Evolutionary conservation across 768 basidiomycete species (phyloP).

Genomic region (Auricularia sp.): DNA sequence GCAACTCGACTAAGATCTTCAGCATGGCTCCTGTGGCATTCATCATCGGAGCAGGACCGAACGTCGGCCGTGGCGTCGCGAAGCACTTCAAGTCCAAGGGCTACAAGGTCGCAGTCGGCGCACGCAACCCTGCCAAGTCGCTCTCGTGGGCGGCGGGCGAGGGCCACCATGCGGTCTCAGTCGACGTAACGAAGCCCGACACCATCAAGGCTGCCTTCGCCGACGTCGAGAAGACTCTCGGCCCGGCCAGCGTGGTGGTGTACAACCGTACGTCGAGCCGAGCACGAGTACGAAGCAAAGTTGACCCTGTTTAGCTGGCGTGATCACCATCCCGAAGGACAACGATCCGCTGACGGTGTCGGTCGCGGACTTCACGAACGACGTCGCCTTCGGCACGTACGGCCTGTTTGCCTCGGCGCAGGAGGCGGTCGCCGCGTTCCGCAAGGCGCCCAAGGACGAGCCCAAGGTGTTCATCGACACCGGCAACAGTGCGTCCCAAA

Average conservation of each 20-base stretch:
- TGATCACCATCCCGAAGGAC: not conserved
- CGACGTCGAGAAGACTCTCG: not conserved
- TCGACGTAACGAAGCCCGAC: not conserved
- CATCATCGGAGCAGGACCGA: not conserved
- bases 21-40: not conserved
- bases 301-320: not conserved
- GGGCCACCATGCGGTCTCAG: not conserved
- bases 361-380: not conserved
- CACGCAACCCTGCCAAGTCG: not conserved
- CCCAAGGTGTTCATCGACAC: constrained; percentile 2
- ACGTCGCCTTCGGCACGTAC: not conserved
- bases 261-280: not conserved
- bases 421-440: constrained; percentile 1
- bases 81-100: not conserved
- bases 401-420: not conserved
- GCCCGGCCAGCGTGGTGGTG: not conserved
- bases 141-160: not conserved
- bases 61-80: not conserved
- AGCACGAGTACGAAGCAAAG: not conserved
- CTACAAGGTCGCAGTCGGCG: not conserved
- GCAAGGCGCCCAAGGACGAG: not conserved
- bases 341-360: not conserved
- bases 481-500: not conserved
- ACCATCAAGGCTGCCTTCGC: not conserved
- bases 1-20: too few species aligned